phyloP scores from a whole-genome alignment of 2,329 filamentous ascomycete genomes.

The Talaromyces sp. region DNA sequence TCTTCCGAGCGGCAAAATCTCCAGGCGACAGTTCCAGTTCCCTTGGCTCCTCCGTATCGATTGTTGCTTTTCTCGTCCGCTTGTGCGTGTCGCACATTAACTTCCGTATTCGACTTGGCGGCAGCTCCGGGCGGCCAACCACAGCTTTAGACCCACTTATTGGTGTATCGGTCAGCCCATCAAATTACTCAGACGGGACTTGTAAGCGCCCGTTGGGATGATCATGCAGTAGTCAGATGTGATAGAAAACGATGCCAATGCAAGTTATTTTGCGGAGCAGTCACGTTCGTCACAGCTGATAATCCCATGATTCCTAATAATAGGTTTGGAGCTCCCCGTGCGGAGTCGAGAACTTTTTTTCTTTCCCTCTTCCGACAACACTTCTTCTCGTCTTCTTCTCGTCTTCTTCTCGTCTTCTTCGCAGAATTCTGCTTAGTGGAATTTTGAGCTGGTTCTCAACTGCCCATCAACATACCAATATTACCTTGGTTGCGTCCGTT shows the following conservation, averaged over 20 bases:
- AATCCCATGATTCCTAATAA: constrained; percentile 11
- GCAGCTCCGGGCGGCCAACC: constrained; percentile 5
- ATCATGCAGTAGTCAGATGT: constrained; percentile 23
- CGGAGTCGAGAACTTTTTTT: constrained; percentile 9
- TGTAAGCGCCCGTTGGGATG: constrained; percentile 23
- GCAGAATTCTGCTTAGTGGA: too few species aligned
- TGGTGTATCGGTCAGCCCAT: constrained; percentile 10
- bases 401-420: neutral
- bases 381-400: neutral
- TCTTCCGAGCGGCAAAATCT: neutral
- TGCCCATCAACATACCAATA: neutral
- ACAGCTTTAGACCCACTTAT: constrained; percentile 4
- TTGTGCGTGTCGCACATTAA: neutral
- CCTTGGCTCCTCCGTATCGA: neutral
- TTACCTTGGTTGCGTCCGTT: neutral
- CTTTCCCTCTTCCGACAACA: too few species aligned
- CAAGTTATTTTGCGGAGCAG: neutral
- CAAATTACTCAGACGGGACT: constrained; percentile 7
- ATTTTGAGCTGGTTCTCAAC: constrained; percentile 3
- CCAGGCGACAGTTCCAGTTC: too few species aligned
- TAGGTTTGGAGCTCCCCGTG: constrained; percentile 13
- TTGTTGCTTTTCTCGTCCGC: neutral
- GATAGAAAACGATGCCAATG: constrained; percentile 8
- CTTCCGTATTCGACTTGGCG: constrained; percentile 8
- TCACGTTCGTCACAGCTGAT: neutral